These are phyloP conservation scores for Fusarium newnesense DNA, from an alignment of 2,329 filamentous ascomycete genomes.

Conservation along the genomic window DNA sequence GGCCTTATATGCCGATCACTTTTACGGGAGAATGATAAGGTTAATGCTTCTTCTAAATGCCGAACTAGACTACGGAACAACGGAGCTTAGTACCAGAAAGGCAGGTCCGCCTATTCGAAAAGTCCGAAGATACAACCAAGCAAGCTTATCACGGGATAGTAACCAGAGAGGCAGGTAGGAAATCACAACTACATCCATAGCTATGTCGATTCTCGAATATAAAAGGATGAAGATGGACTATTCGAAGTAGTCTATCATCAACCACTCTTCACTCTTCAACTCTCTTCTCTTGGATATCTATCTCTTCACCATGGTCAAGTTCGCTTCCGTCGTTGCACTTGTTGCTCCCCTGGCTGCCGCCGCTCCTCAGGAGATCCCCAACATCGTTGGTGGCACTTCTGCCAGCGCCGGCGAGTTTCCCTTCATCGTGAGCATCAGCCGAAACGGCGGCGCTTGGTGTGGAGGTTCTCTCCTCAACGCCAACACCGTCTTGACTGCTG, in stretches of 20 bases:
- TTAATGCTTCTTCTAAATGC: conserved; percentile 18
- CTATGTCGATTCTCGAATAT: not conserved
- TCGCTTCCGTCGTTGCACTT: conserved; percentile 22
- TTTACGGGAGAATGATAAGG: conserved; percentile 22
- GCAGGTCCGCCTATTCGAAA: conserved; percentile 7
- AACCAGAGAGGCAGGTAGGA: conserved; percentile 13
- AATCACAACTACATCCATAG: not conserved
- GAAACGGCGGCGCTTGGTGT: conserved; percentile 38
- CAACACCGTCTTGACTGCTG: conserved; percentile 48
- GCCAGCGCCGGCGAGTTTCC: conserved; percentile 46
- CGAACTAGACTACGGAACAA: conserved; percentile 22
- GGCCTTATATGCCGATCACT: conserved; percentile 21
- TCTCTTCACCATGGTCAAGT: conserved; percentile 22
- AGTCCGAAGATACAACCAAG: conserved; percentile 1
- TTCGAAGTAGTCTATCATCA: not conserved
- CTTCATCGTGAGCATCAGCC: conserved; percentile 45
- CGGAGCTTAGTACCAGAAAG: conserved; percentile 20
- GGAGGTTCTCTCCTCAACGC: conserved; percentile 46
- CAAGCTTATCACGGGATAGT: conserved; percentile 15
- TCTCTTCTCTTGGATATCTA: conserved; percentile 6
- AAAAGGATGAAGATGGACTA: not conserved
- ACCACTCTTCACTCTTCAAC: conserved; percentile 24
- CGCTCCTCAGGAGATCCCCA: conserved; percentile 10
- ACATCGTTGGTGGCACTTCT: conserved; percentile 42
- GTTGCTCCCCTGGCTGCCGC: conserved; percentile 27